Base-by-base conservation (phyloP, 768 basidiomycete genomes). In the Suillus paluster region DNA sequence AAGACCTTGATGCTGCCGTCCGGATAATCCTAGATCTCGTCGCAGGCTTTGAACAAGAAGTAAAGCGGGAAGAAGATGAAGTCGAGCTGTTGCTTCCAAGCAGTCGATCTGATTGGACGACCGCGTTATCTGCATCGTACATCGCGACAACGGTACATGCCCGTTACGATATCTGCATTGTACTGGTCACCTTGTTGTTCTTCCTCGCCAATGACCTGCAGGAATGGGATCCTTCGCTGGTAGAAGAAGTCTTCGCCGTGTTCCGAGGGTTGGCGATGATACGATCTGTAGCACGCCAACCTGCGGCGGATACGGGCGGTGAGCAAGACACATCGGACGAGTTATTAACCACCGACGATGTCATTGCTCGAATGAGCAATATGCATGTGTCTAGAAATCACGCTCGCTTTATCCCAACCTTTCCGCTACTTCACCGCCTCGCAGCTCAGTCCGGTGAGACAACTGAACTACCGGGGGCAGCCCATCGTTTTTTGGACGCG, bases 21-120 rank as follows among this genome's bases (percentile, higher is more conserved):
- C 81, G 84, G 55, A 79, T 79, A 52, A 81, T 83, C 36, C 82
- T 93, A 50, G 90, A 93, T 70, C 79, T 88, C 54, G 85, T 93
- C 58, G 89, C 89, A 45, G 87, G 86, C 33, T 86, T 90, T 67
- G 89, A 91, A 66, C 82, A 71, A 25, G 79, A 84, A 33, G 84
- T 93, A 63, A 94, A 94, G 73, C 78, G 79, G 64, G 93, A 95
- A 73, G 88, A 89, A 66, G 88, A 90, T 34, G 91, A 92, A 66
- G 81, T 83, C 19, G 86, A 86, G 52, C 65, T 79, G 17, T 79
- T 85, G 38, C 71, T 79, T 36, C 84, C 85, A 30, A 79, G 83
- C 57, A 78, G 83, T 39, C 77, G 79, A 44, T 87, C 88, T 17
- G 82, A 86, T 58, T 90, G 88, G 88, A 80, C 78, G 55, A 82